These are phyloP conservation scores for Chlamydomonas urium DNA, from an alignment of 139 green algal species.

Conservation along the genomic window DNA sequence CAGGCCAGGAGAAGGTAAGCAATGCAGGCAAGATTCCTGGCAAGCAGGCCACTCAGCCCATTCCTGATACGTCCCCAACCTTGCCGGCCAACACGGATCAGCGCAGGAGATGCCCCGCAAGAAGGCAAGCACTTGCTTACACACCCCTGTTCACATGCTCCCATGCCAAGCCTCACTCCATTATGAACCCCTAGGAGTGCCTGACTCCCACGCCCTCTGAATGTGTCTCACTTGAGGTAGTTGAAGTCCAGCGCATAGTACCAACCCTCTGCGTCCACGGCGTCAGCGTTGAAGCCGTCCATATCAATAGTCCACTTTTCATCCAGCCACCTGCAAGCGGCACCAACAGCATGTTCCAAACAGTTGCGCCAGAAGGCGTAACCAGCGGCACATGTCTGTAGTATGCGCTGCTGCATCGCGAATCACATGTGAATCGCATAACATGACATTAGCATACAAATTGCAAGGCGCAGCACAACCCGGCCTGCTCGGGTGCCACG, in stretches of 20 bases:
- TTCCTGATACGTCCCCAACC: neutral
- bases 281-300: conserved; percentile 31
- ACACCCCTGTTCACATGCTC: neutral
- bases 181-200: neutral
- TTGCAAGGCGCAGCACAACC: no score
- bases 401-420: no score
- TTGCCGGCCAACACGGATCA: neutral
- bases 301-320: conserved; percentile 71
- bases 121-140: neutral
- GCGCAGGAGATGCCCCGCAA: neutral
- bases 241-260: conserved; percentile 76
- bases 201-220: neutral
- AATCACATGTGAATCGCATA: no score
- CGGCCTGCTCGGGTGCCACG: no score
- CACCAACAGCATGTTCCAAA: neutral
- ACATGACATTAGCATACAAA: no score
- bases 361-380: neutral
- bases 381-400: no score
- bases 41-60: neutral
- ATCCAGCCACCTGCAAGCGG: conserved; percentile 49
- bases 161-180: neutral
- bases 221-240: conserved; percentile 29
- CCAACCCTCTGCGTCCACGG: conserved; percentile 43
- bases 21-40: neutral
- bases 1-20: neutral